Evolutionary conservation across 257 asterid genomes (phyloP), one percentile per base, ranked within the genome.

Genomic region (Craterostigma plantagineum): DNA sequence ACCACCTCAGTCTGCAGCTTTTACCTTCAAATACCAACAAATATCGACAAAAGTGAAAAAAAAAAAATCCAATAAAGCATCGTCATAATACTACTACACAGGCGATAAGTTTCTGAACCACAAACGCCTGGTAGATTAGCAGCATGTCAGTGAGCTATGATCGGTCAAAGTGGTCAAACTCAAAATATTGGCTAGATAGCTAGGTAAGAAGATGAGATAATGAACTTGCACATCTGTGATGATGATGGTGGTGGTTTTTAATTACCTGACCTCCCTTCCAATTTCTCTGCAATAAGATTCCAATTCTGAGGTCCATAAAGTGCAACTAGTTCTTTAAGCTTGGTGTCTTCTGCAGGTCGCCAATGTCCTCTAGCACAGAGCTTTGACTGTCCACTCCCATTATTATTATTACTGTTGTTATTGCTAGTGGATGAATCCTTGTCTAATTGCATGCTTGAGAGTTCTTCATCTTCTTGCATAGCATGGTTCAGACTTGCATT

Each of bases 281-380:
- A 49, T 48, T 76, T 76, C 34, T 76, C 82, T 0, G 90, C 90
- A 46, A 76, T 76, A 40, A 76, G 68, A 54, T 76, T 76, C 90
- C 90, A 76, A 14, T 72, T 76, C 16, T 76, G 90, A 48, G 90
- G 90, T 14, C 90, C 90, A 48, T 77, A 77, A 39, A 81, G 66
- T 10, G 90, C 84, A 0, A 81, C 94, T 36, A 82, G 94, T 47
- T 82, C 92, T 16, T 75, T 82, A 1, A 82, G 79, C 58, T 75
- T 78, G 0, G 82, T 15, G 55, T 82, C 94, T 46, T 82, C 92
- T 0, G 94, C 94, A 13, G 94, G 92, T 52, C 91, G 73, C 94
- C 94, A 82, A 48, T 82, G 94, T 10, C 92, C 94, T 55, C 92
- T 66, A 14, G 90, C 77, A 46, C 90, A 76, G 2, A 69, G 74